Percentiles rank a stretch among this genome's conserved stretches.
Evolutionary conservation across 176 grass and related monocot genomes (phyloP).

Genomic region (Musa troglodytarum): DNA sequence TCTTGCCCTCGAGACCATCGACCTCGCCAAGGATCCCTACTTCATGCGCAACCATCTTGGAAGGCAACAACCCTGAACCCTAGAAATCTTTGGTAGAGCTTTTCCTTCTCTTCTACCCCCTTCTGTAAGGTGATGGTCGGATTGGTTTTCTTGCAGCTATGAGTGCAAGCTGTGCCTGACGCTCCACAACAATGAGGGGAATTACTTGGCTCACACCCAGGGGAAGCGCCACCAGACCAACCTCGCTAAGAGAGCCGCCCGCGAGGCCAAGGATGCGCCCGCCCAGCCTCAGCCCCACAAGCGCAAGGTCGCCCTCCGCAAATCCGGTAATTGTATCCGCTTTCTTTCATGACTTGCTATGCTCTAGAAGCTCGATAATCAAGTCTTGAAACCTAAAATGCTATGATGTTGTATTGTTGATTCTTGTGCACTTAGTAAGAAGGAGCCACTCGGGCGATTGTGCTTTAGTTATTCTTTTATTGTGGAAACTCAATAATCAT

Average conservation of each 20-base stretch:
- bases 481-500: too few species aligned
- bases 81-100: conserved; percentile 17
- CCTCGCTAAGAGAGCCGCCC: conserved; percentile 87
- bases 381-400: not conserved
- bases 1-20: conserved; percentile 92
- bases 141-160: conserved; percentile 39
- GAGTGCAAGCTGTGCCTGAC: conserved; percentile 94
- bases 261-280: conserved; percentile 84
- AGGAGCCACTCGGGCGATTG: too few species aligned
- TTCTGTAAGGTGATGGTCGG: conserved; percentile 7
- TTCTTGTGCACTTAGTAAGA: too few species aligned
- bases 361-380: not conserved
- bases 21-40: conserved; percentile 98
- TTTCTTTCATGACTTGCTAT: not conserved
- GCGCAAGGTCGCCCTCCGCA: conserved; percentile 67
- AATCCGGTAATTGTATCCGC: conserved; percentile 36
- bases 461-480: too few species aligned
- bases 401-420: too few species aligned
- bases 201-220: conserved; percentile 93
- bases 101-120: conserved; percentile 2
- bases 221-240: conserved; percentile 98
- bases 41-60: conserved; percentile 99
- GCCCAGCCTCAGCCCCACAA: conserved; percentile 95
- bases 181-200: conserved; percentile 97
- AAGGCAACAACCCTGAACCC: conserved; percentile 34